Percentiles rank a stretch among this genome's conserved stretches.
phyloP scores from a whole-genome alignment of 345 rosid species.

The Camelina hispida region DNA sequence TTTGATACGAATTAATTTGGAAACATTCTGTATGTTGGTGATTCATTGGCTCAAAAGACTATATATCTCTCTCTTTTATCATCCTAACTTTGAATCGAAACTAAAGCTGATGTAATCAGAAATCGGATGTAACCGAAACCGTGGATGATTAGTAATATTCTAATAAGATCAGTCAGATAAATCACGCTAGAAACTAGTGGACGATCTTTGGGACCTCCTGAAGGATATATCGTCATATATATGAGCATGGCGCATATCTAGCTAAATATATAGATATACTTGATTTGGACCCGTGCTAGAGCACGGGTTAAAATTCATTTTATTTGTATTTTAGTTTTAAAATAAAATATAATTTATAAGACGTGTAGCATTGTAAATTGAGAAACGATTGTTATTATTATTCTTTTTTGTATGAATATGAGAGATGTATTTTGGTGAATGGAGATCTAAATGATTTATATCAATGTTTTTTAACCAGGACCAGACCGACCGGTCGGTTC shows the following conservation, averaged over 20 bases:
- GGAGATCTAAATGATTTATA: too few species aligned
- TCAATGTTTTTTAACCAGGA: too few species aligned
- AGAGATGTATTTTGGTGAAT: too few species aligned
- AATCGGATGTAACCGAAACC: slow-evolving; percentile 43
- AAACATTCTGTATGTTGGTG: slow-evolving; percentile 26
- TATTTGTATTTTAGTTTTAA: too few species aligned
- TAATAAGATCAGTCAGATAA: slow-evolving; percentile 22
- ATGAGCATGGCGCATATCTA: slow-evolving; percentile 22
- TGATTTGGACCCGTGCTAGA: too few species aligned
- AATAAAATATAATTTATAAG: too few species aligned
- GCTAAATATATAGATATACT: neutral
- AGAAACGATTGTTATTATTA: too few species aligned
- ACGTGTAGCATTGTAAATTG: too few species aligned
- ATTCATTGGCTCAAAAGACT: slow-evolving; percentile 13
- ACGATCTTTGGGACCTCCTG: slow-evolving; percentile 36
- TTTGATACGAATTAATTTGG: slow-evolving; percentile 11
- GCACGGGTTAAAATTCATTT: too few species aligned
- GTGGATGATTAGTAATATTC: slow-evolving; percentile 40
- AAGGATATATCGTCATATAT: slow-evolving; percentile 30
- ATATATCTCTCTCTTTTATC: neutral
- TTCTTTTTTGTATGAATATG: too few species aligned
- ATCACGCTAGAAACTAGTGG: slow-evolving; percentile 37
- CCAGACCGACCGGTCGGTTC: too few species aligned
- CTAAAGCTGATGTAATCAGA: slow-evolving; percentile 30
- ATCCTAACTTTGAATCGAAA: slow-evolving; percentile 34